Percentiles rank a stretch among this genome's conserved stretches.
These are phyloP conservation scores for Fusarium globosum DNA, from an alignment of 2,329 filamentous ascomycete species.

Conservation along the genomic window DNA sequence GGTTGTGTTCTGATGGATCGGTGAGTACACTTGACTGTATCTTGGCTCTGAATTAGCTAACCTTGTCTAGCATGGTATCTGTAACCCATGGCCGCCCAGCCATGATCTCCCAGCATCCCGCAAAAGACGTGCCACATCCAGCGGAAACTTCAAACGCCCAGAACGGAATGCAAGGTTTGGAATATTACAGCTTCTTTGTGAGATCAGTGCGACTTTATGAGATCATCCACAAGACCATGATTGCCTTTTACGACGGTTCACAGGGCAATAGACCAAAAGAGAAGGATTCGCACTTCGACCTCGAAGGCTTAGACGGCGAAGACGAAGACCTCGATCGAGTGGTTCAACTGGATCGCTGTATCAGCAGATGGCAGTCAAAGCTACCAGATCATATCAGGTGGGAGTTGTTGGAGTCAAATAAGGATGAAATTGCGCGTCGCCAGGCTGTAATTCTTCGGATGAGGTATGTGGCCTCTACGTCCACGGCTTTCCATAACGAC, in stretches of 20 bases:
- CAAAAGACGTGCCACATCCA: slow-evolving; percentile 46
- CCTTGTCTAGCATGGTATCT: slow-evolving; percentile 47
- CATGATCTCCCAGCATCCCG: slow-evolving; percentile 48
- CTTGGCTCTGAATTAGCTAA: not conserved
- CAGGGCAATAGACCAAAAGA: slow-evolving; percentile 4
- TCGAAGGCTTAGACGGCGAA: slow-evolving; percentile 5
- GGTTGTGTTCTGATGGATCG: slow-evolving; percentile 54
- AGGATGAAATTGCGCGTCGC: slow-evolving; percentile 43
- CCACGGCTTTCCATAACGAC: not conserved
- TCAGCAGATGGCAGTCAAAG: slow-evolving; percentile 48
- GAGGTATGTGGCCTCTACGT: slow-evolving; percentile 37
- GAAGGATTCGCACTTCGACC: slow-evolving; percentile 1
- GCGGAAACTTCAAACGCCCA: not conserved
- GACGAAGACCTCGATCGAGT: slow-evolving; percentile 47
- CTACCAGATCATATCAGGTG: slow-evolving; percentile 45
- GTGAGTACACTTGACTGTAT: slow-evolving; percentile 29
- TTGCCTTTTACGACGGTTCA: slow-evolving; percentile 44
- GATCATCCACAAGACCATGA: slow-evolving; percentile 49
- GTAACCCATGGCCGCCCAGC: slow-evolving; percentile 51
- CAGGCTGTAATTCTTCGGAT: slow-evolving; percentile 51
- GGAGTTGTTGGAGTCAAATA: slow-evolving; percentile 18
- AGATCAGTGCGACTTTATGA: slow-evolving; percentile 53
- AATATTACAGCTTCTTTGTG: slow-evolving; percentile 48
- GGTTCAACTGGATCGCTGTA: slow-evolving; percentile 47
- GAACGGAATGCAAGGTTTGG: not conserved